Evolutionary conservation across 441 rosid species (phyloP).

Genomic region (Gossypium gossypioides): DNA sequence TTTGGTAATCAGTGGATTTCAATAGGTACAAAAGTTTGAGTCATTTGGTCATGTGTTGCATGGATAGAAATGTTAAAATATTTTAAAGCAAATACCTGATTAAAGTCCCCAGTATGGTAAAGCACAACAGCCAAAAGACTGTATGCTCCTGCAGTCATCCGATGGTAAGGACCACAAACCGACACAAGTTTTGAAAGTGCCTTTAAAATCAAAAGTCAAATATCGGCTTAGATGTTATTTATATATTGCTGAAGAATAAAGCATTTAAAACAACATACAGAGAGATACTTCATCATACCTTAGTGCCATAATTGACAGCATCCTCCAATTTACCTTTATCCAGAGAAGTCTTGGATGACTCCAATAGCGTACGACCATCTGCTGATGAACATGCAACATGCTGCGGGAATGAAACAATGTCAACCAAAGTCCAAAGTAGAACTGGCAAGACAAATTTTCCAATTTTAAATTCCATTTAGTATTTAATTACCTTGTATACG

Average conservation of each 20-base stretch:
- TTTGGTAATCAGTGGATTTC: neutral
- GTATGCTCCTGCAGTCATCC: constrained; percentile 85
- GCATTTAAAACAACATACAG: neutral
- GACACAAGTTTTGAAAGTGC: constrained; percentile 70
- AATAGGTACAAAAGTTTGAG: neutral
- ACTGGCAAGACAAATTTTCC: neutral
- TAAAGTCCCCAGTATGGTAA: constrained; percentile 78
- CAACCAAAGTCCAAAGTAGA: constrained; percentile 20
- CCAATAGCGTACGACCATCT: constrained; percentile 70
- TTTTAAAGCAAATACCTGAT: constrained; percentile 50
- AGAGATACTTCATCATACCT: constrained; percentile 32
- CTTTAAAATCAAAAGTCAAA: constrained; percentile 37
- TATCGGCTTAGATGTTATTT: constrained; percentile 14
- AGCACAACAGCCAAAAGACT: constrained; percentile 78
- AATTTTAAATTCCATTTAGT: neutral
- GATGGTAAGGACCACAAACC: constrained; percentile 78
- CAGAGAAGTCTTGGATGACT: constrained; percentile 73
- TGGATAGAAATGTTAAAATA: neutral
- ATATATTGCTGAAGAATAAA: constrained; percentile 2
- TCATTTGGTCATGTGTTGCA: constrained; percentile 1
- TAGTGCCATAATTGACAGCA: constrained; percentile 70
- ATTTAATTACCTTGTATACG: constrained; percentile 51
- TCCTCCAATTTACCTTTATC: constrained; percentile 83
- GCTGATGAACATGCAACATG: constrained; percentile 77
- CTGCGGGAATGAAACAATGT: constrained; percentile 31